These are phyloP conservation scores for Ophiostoma fasciatum DNA, from an alignment of 2,329 filamentous ascomycete genomes.

Conservation along the genomic window DNA sequence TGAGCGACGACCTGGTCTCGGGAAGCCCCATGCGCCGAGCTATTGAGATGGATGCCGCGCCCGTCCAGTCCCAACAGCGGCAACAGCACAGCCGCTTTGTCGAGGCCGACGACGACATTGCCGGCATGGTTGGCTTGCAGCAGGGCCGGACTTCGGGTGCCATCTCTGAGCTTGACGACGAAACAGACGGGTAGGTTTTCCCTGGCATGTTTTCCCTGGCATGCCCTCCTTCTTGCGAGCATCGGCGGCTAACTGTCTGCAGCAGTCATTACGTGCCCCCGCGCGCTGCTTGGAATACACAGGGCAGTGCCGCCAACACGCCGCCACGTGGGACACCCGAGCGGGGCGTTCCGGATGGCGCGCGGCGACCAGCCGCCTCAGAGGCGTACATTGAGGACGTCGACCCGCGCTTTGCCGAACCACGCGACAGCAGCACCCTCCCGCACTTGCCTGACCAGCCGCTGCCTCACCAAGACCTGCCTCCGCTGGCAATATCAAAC, in stretches of 20 bases:
- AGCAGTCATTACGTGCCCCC: slow-evolving; percentile 38
- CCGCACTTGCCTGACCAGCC: too few relatives aligned
- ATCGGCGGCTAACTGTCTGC: slow-evolving; percentile 10
- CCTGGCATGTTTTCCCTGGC: too few relatives aligned
- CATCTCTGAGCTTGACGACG: slow-evolving; percentile 18
- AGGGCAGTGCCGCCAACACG: slow-evolving; percentile 13
- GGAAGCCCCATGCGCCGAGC: slow-evolving; percentile 41
- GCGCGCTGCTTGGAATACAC: slow-evolving; percentile 37
- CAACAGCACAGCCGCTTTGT: slow-evolving; percentile 32
- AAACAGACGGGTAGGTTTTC: slow-evolving; percentile 49
- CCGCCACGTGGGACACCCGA: slow-evolving; percentile 9
- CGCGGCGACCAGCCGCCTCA: slow-evolving; percentile 8
- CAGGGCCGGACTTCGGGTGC: slow-evolving; percentile 25
- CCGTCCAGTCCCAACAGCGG: slow-evolving; percentile 32
- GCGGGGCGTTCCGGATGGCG: slow-evolving; percentile 17
- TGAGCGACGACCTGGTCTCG: slow-evolving; percentile 16
- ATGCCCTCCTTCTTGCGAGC: too few relatives aligned
- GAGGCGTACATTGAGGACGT: slow-evolving; percentile 76
- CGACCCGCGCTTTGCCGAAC: slow-evolving; percentile 67
- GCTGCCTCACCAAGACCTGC: slow-evolving; percentile 4
- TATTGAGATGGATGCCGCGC: slow-evolving; percentile 67
- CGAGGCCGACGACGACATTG: slow-evolving; percentile 57
- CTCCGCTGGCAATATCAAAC: slow-evolving; percentile 8
- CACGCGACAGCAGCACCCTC: slow-evolving; percentile 14
- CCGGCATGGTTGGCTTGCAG: slow-evolving; percentile 59